phyloP scores from a whole-genome alignment of 2,329 filamentous ascomycete genomes.

The Xylariaceae sp. region DNA sequence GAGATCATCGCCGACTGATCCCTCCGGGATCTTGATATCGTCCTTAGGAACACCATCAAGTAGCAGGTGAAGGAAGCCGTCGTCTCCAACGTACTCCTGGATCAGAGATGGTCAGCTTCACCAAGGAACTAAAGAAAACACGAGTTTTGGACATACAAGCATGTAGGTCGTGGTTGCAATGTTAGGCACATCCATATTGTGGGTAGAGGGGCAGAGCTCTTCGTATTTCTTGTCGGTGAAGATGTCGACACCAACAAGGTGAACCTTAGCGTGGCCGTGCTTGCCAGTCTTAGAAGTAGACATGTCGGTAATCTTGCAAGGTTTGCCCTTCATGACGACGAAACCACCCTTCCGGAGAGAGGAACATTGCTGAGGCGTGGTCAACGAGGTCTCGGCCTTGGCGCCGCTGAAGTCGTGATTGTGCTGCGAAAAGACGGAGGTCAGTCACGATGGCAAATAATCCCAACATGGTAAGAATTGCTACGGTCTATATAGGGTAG shows the following conservation, averaged over 20 bases:
- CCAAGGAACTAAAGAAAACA: too few relatives aligned
- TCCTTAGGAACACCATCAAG: too few relatives aligned
- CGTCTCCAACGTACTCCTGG: too few relatives aligned
- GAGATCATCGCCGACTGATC: too few relatives aligned
- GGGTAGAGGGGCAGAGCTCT: conserved; percentile 96
- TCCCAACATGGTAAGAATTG: neutral
- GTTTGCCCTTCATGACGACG: conserved; percentile 97
- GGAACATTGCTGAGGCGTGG: conserved; percentile 98
- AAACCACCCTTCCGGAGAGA: conserved; percentile 98
- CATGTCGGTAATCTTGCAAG: conserved; percentile 99
- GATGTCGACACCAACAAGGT: conserved; percentile 96
- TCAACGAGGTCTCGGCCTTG: conserved; percentile 92
- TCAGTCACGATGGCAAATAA: conserved; percentile 16
- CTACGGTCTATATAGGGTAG: neutral
- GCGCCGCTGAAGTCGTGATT: conserved; percentile 78
- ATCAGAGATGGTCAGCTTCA: too few relatives aligned
- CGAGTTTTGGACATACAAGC: too few relatives aligned
- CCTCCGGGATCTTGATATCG: too few relatives aligned
- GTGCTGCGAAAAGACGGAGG: conserved; percentile 43
- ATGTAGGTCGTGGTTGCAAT: too few relatives aligned
- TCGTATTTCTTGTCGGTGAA: conserved; percentile 99
- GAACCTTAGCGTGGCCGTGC: conserved; percentile 99
- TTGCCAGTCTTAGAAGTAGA: conserved; percentile 99
- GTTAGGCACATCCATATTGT: conserved; percentile 99
- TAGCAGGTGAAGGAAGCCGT: too few relatives aligned